Evolutionary conservation across 2,329 filamentous ascomycete genomes (phyloP), one percentile per base, ranked within the genome.

Genomic region (Penicillium oxalicum): DNA sequence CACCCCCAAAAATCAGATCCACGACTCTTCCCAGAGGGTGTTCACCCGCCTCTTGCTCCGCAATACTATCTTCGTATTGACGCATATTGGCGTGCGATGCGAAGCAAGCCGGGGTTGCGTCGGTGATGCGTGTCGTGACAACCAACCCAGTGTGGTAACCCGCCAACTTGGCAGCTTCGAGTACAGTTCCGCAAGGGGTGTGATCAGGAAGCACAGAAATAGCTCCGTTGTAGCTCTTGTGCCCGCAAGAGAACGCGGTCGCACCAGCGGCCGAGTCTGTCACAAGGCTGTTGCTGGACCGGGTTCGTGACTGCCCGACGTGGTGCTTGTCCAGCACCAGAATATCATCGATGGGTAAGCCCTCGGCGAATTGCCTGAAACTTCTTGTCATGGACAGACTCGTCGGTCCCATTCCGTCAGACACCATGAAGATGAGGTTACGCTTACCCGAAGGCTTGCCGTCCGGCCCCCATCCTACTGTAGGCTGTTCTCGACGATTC

Each of bases 371-470:
- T 69, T 98, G 93, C 57, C 87, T 83, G 73, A 86, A 98, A 64
- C 84, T 87, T 48, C 93, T 80, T 5, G 93, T 95, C 66, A 98
- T 71, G 26, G 86, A 87, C 46, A 98, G 77, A 60, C 88, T 91
- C 7, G 93, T 88, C 6, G 93, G 93, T 0, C 93, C 93, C 93
- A 98, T 98, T 63, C 93, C 93, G 68, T 98, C 93, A 0, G 89
- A 95, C 34, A 98, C 91, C 93, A 98, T 98, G 76, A 98, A 97
- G 61, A 98, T 86, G 45, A 98, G 77, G 70, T 97, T 98, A 47
- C 88, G 81, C 77, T 97, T 98, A 45, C 83, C 81, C 27, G 61
- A 70, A 48, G 76, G 74, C 53, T 72, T 74, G 18, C 66, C 66
- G 49, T 61, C 62, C 28, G 67, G 64, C 9, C 67, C 67, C 69